Conservation (phyloP, 129 eudicot genomes). For the Glebionis coronaria region DNA sequence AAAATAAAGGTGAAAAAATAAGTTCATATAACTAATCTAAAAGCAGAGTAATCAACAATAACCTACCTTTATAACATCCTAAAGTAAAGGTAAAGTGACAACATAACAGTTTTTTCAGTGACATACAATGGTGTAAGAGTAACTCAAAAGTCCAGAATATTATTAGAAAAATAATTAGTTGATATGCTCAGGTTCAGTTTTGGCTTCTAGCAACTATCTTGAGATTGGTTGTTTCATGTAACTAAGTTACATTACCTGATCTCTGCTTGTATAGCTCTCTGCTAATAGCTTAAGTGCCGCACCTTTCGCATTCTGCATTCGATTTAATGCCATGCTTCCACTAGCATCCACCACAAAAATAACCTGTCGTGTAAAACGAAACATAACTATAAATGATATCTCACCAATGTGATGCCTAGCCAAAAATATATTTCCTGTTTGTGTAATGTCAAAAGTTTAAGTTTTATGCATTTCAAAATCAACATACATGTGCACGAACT, state of each 20-base stretch:
- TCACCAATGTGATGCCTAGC: neutral
- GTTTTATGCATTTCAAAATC: neutral
- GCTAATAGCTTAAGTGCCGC: constrained; percentile 96
- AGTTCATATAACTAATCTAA: neutral
- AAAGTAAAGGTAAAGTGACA: neutral
- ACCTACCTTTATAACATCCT: neutral
- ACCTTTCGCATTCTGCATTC: constrained; percentile 99
- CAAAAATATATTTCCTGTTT: neutral
- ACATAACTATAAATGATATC: neutral
- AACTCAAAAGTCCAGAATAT: neutral
- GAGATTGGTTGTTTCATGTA: constrained; percentile 5
- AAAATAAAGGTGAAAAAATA: constrained; percentile 12
- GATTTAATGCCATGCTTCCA: constrained; percentile 98
- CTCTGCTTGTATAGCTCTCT: constrained; percentile 99
- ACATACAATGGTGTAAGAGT: neutral
- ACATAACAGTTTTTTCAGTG: neutral
- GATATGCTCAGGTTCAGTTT: constrained; percentile 3
- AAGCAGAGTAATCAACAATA: constrained; percentile 8
- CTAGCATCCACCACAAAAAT: constrained; percentile 99
- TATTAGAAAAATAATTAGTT: constrained; percentile 5
- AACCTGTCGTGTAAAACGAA: constrained; percentile 46
- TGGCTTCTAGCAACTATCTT: neutral
- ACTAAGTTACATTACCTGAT: constrained; percentile 63
- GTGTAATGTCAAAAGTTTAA: neutral
- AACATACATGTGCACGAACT: neutral